Evolutionary conservation across 2,329 filamentous ascomycete genomes (phyloP).

Genomic region (Rhinocladiella similis): DNA sequence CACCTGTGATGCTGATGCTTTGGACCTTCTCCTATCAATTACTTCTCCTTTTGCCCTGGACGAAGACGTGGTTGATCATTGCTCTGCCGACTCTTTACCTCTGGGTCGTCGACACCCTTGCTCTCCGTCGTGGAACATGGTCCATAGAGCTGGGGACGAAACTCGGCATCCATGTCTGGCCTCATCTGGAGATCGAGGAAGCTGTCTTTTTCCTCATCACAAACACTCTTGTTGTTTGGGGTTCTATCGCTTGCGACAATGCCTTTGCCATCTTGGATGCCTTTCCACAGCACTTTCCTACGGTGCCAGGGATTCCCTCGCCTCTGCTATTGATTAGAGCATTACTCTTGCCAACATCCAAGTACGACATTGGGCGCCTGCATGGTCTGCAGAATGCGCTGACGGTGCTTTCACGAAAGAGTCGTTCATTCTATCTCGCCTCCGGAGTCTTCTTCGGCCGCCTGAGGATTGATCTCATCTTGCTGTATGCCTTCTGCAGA

Average conservation of each 20-base stretch:
- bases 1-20: slow-evolving; percentile 64
- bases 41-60: slow-evolving; percentile 59
- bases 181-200: slow-evolving; percentile 70
- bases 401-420: slow-evolving; percentile 60
- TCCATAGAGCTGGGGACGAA: slow-evolving; percentile 69
- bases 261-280: slow-evolving; percentile 65
- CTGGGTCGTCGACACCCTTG: slow-evolving; percentile 70
- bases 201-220: slow-evolving; percentile 72
- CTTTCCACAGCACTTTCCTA: slow-evolving; percentile 60
- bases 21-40: slow-evolving; percentile 67
- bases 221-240: slow-evolving; percentile 69
- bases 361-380: slow-evolving; percentile 61
- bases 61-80: slow-evolving; percentile 62
- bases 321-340: slow-evolving; percentile 54
- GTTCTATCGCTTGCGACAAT: slow-evolving; percentile 68
- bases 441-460: slow-evolving; percentile 68
- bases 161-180: slow-evolving; percentile 62
- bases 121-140: slow-evolving; percentile 69
- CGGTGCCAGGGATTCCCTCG: slow-evolving; percentile 50
- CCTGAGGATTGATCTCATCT: slow-evolving; percentile 66
- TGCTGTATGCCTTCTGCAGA: slow-evolving; percentile 73
- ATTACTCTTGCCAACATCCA: slow-evolving; percentile 47
- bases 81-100: slow-evolving; percentile 66
- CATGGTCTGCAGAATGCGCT: slow-evolving; percentile 61
- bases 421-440: slow-evolving; percentile 72